Conservation (phyloP, 2,329 filamentous ascomycete genomes). For the Cylindrodendrum hubeiense region DNA sequence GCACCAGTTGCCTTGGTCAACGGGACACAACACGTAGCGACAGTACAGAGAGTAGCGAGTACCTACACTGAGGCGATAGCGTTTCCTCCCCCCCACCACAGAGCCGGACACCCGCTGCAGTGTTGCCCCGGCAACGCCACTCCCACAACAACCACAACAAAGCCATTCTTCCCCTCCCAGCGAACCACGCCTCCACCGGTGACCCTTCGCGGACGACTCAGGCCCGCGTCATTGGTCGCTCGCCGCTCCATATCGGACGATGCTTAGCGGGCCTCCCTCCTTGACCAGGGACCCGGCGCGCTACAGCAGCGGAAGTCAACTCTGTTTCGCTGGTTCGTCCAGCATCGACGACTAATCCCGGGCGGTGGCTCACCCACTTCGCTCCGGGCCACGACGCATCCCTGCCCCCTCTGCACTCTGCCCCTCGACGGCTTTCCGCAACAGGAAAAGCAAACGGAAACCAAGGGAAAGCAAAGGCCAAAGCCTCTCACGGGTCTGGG, state of each 20-base stretch:
- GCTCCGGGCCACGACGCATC: constrained; percentile 1
- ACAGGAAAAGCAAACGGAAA: constrained; percentile 11
- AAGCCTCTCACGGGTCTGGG: constrained; percentile 5
- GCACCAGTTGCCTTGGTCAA: too few relatives aligned
- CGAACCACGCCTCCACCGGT: background rate
- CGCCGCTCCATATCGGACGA: constrained; percentile 8
- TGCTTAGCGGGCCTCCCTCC: constrained; percentile 16
- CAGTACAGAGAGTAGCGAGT: too few relatives aligned
- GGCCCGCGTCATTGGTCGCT: constrained; percentile 5
- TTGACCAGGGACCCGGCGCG: constrained; percentile 12
- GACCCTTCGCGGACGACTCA: background rate
- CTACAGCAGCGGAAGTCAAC: constrained; percentile 1
- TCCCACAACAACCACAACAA: constrained; percentile 21
- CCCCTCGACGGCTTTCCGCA: constrained; percentile 5
- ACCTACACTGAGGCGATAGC: background rate
- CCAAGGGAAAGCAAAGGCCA: background rate
- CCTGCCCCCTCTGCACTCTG: background rate
- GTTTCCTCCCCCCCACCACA: background rate
- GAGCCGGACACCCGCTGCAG: background rate
- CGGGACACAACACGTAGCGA: too few relatives aligned
- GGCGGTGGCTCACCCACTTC: background rate
- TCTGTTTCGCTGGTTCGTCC: constrained; percentile 17
- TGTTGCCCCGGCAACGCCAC: constrained; percentile 15
- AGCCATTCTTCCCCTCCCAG: background rate
- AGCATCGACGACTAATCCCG: constrained; percentile 2